phyloP scores from a whole-genome alignment of 2,329 filamentous ascomycete genomes.

The Pseudogymnoascus sp. region DNA sequence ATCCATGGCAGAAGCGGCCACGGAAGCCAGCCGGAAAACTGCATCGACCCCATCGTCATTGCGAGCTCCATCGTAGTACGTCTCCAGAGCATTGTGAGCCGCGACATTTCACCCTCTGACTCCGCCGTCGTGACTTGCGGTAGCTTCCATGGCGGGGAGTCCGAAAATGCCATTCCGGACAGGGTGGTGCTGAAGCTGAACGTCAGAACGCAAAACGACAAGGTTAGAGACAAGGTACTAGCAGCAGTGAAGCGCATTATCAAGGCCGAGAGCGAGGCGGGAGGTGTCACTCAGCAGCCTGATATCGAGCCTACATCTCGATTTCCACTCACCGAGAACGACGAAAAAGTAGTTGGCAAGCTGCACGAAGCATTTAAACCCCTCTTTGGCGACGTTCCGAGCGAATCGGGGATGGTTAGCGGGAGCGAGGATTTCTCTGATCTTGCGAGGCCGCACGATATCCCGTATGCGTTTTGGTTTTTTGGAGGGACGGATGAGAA shows the following conservation, averaged over 20 bases:
- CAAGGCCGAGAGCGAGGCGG: slow-evolving; percentile 45
- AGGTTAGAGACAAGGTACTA: slow-evolving; percentile 32
- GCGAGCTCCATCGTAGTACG: slow-evolving; percentile 48
- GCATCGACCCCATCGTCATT: slow-evolving; percentile 51
- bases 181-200: slow-evolving; percentile 48
- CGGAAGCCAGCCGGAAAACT: slow-evolving; percentile 47
- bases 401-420: not conserved
- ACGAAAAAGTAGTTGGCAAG: not conserved
- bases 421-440: slow-evolving; percentile 24
- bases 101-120: slow-evolving; percentile 47
- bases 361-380: not conserved
- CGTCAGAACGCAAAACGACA: slow-evolving; percentile 40
- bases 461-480: slow-evolving; percentile 48
- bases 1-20: slow-evolving; percentile 53
- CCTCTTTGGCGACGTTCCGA: not conserved
- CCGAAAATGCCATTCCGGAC: slow-evolving; percentile 53
- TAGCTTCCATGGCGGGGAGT: slow-evolving; percentile 49
- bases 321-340: slow-evolving; percentile 9
- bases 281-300: not conserved
- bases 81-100: slow-evolving; percentile 51
- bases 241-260: slow-evolving; percentile 43
- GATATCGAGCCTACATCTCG: not conserved
- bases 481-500: slow-evolving; percentile 45
- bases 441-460: slow-evolving; percentile 16
- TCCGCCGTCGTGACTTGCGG: slow-evolving; percentile 52